Conservation (phyloP, 2,329 filamentous ascomycete species). For the Emergomyces pasteurianus region DNA sequence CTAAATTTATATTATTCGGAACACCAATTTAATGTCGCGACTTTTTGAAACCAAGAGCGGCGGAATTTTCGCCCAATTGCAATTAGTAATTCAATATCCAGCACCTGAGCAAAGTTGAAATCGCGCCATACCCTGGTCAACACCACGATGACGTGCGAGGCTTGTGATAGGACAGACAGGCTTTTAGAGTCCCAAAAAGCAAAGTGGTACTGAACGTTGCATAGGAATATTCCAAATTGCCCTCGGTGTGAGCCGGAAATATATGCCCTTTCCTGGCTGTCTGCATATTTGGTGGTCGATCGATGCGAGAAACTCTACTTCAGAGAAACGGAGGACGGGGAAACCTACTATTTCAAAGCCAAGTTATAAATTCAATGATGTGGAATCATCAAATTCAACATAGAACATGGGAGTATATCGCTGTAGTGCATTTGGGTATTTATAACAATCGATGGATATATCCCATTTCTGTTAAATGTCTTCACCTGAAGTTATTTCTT, state of each 20-base stretch:
- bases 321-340: background rate
- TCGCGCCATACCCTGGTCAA: background rate
- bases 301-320: background rate
- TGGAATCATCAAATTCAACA: conserved; percentile 1
- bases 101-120: too few relatives aligned
- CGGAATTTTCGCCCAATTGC: background rate
- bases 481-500: too few relatives aligned
- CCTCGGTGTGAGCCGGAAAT: background rate
- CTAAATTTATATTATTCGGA: background rate
- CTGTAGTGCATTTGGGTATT: background rate
- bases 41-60: background rate
- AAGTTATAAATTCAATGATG: background rate
- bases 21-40: background rate
- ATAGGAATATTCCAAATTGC: background rate
- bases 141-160: background rate
- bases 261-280: background rate
- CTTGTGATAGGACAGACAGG: background rate
- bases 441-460: background rate
- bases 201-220: background rate
- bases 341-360: background rate
- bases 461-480: background rate
- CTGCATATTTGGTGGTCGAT: background rate
- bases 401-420: background rate
- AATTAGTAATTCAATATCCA: background rate
- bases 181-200: background rate